phyloP scores from a whole-genome alignment of 1,284 basidiomycete species.

The Sanguinoderma infundibulare region DNA sequence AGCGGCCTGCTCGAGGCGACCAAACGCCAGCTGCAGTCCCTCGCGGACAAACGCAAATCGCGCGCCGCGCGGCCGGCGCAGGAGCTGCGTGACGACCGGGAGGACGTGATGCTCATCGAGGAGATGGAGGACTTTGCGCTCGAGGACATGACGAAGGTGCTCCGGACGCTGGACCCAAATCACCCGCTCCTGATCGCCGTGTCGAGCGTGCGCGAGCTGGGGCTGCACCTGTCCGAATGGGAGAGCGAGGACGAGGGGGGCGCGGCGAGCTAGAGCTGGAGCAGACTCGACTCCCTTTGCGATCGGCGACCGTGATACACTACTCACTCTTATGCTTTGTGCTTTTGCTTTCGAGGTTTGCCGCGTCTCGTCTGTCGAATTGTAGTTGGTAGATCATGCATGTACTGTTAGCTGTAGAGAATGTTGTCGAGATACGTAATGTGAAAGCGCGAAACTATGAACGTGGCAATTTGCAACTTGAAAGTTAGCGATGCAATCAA shows the following conservation, averaged over 20 bases:
- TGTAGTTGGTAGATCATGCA: too few relatives aligned
- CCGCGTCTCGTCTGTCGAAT: not conserved
- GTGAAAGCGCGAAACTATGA: not conserved
- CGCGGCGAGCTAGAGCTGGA: not conserved
- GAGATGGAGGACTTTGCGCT: conserved; percentile 77
- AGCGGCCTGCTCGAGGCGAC: conserved; percentile 65
- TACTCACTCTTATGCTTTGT: conserved; percentile 24
- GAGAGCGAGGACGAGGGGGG: conserved; percentile 42
- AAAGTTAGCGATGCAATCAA: too few relatives aligned
- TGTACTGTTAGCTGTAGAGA: not conserved
- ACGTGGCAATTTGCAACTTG: too few relatives aligned
- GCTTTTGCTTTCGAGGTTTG: not conserved
- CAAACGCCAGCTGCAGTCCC: conserved; percentile 64
- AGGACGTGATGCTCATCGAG: conserved; percentile 71
- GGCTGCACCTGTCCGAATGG: conserved; percentile 52
- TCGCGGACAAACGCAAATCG: conserved; percentile 68
- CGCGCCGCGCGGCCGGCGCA: conserved; percentile 46
- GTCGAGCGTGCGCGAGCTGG: conserved; percentile 70
- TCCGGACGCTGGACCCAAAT: conserved; percentile 55
- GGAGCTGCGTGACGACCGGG: conserved; percentile 58
- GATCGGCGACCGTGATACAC: conserved; percentile 2
- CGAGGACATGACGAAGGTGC: conserved; percentile 72
- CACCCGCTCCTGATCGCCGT: conserved; percentile 72
- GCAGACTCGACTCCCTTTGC: not conserved
- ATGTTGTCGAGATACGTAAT: not conserved